phyloP scores from a whole-genome alignment of 768 basidiomycete species.

The Dacryopinax primogenitus region DNA sequence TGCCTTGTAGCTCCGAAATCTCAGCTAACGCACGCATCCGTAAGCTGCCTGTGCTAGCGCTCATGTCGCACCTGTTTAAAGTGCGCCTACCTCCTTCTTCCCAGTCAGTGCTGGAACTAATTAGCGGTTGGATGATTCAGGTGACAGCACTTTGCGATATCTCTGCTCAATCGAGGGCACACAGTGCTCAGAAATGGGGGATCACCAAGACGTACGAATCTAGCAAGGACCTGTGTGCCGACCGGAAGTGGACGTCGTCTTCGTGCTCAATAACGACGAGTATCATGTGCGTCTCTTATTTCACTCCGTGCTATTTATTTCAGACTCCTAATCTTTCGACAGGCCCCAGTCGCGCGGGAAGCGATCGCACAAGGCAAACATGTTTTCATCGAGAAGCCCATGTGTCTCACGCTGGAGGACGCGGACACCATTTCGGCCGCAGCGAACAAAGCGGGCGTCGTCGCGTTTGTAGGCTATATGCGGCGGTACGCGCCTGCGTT shows the following conservation, averaged over 20 bases:
- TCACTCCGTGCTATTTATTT: neutral
- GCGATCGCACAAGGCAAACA: constrained; percentile 19
- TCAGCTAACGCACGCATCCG: too few species aligned
- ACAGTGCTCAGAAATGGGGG: neutral
- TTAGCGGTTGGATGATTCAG: constrained; percentile 12
- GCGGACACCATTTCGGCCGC: constrained; percentile 20
- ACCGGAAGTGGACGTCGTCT: constrained; percentile 14
- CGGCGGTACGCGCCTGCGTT: constrained; percentile 23
- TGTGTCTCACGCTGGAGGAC: constrained; percentile 21
- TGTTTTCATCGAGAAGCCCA: constrained; percentile 26
- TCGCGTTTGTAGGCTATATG: constrained; percentile 25
- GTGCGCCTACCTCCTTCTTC: constrained; percentile 9
- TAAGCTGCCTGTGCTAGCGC: constrained; percentile 14
- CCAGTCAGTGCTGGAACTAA: neutral
- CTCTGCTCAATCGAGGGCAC: neutral
- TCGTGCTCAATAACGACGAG: constrained; percentile 17
- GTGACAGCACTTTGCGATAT: constrained; percentile 10
- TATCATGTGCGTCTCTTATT: constrained; percentile 16
- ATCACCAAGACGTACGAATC: neutral
- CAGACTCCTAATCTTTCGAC: neutral
- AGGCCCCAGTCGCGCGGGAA: constrained; percentile 17
- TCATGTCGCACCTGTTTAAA: constrained; percentile 13
- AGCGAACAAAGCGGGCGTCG: constrained; percentile 12
- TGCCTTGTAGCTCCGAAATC: neutral
- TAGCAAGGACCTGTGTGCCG: constrained; percentile 12